Evolutionary conservation across 257 asterid species (phyloP), one percentile per base, ranked within the genome.

Genomic region (Anisodus tanguticus): DNA sequence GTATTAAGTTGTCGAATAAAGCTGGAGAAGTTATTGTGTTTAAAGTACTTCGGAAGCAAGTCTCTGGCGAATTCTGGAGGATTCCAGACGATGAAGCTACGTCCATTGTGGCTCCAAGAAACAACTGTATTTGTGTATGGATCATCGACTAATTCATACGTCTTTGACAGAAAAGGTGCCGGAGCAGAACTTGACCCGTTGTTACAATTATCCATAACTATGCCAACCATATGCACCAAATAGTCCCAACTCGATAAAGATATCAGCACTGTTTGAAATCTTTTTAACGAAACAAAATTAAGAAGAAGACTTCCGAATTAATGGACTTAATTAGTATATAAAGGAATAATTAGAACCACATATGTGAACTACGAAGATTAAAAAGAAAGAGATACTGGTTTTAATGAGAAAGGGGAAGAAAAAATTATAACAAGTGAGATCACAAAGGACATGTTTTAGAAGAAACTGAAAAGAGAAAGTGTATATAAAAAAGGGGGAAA

Each of bases 1-100:
- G 99, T 95, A 83, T 95, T 95, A 47, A 95, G 97, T 67, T 95
- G 98, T 81, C 98, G 90, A 87, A 94, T 94, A 88, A 95, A 95
- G 90, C 99, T 95, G 69, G 98, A 94, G 82, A 95, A 95, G 67
- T 95, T 95, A 54, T 93, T 95, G 90, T 95, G 99, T 87, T 95
- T 95, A 90, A 95, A 95, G 84, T 95, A 95, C 80, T 89, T 92
- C 0, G 99, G 99, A 58, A 95, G 88, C 92, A 95, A 91, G 79
- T 93, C 99, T 79, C 96, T 63, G 1, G 98, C 93, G 70, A 95
- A 95, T 82, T 93, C 97, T 0, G 96, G 97, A 2, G 99, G 99
- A 87, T 94, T 91, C 98, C 97, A 93, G 3, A 95, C 99, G 9
- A 95, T 90, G 63, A 95, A 94, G 83, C 97, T 95, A 19, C 49